Evolutionary conservation across 306 rosid species (phyloP).

Genomic region (Carpinus viminea): DNA sequence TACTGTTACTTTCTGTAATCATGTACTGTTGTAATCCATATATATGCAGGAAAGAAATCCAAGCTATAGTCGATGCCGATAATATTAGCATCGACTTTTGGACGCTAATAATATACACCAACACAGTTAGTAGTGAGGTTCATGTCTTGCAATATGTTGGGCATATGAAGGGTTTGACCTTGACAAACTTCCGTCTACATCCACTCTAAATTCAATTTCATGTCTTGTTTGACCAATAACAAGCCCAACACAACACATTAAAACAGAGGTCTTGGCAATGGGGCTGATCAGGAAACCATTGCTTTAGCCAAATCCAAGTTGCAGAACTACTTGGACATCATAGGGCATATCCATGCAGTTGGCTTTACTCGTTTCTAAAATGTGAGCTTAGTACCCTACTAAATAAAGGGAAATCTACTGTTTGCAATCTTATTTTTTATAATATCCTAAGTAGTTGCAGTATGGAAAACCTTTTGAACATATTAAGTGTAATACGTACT

Average conservation of each 20-base stretch:
- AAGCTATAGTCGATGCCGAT: no score
- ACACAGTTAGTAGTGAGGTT: background rate
- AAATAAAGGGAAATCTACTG: background rate
- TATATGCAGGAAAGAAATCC: no score
- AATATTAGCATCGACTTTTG: no score
- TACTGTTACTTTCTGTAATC: no score
- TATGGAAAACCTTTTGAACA: conserved; percentile 17
- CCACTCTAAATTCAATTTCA: background rate
- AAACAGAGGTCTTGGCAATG: background rate
- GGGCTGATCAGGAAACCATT: background rate
- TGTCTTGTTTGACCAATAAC: background rate
- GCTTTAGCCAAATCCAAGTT: background rate
- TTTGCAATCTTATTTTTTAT: background rate
- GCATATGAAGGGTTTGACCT: background rate
- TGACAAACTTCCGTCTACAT: background rate
- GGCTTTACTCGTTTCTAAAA: background rate
- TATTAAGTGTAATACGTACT: conserved; percentile 47
- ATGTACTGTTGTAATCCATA: no score
- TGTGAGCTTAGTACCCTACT: background rate
- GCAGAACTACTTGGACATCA: conserved; percentile 3
- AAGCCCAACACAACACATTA: background rate
- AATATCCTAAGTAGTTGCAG: background rate
- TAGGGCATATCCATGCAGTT: background rate
- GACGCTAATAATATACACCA: background rate
- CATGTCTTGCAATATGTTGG: background rate